phyloP scores from a whole-genome alignment of 768 basidiomycete species.

The Xerocomellus dryophilus region DNA sequence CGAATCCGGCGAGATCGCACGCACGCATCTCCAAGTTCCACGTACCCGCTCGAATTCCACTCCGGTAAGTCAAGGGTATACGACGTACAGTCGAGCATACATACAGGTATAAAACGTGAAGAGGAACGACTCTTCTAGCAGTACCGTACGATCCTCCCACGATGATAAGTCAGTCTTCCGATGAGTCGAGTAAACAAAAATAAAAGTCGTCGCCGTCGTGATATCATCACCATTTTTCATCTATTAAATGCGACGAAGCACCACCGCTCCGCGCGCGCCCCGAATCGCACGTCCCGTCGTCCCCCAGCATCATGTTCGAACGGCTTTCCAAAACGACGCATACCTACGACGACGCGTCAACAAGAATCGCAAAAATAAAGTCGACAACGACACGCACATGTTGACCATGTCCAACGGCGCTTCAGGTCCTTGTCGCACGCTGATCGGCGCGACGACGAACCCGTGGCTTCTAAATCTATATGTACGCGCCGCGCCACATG shows the following conservation, averaged over 20 bases:
- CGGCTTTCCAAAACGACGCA: slow-evolving; percentile 32
- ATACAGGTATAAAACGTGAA: too few relatives aligned
- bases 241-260: not conserved
- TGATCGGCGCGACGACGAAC: slow-evolving; percentile 51
- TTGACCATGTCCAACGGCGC: slow-evolving; percentile 65
- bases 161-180: too few relatives aligned
- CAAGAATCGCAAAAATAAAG: not conserved
- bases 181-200: not conserved
- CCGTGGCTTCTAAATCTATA: slow-evolving; percentile 49
- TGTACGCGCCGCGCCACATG: not conserved
- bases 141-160: too few relatives aligned
- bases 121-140: too few relatives aligned
- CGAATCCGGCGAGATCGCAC: too few relatives aligned
- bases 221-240: not conserved
- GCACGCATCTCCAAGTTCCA: too few relatives aligned
- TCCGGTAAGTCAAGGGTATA: not conserved
- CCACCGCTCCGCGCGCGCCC: too few relatives aligned
- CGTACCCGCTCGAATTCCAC: too few relatives aligned
- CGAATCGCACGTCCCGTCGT: not conserved
- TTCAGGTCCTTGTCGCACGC: slow-evolving; percentile 47
- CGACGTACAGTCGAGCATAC: not conserved
- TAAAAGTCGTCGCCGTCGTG: not conserved
- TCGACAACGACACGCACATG: slow-evolving; percentile 45
- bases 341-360: slow-evolving; percentile 21
- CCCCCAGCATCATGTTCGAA: slow-evolving; percentile 16